These are phyloP conservation scores for Ophiobolus disseminans DNA, from an alignment of 2,329 filamentous ascomycete species.

Conservation along the genomic window DNA sequence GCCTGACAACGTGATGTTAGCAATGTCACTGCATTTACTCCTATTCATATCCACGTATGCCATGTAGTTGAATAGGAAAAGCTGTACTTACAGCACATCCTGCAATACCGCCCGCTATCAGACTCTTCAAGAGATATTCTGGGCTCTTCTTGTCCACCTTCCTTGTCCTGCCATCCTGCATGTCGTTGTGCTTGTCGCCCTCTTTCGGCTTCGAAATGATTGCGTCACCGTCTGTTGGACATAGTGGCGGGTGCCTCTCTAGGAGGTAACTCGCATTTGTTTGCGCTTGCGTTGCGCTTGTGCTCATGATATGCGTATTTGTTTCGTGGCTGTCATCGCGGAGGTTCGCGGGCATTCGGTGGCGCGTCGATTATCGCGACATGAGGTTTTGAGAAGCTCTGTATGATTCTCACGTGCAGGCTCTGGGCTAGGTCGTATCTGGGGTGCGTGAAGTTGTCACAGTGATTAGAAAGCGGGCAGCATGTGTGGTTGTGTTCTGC, in stretches of 20 bases:
- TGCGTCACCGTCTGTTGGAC: slow-evolving; percentile 61
- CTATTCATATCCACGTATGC: too few species aligned
- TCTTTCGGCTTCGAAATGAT: slow-evolving; percentile 51
- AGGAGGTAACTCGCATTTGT: slow-evolving; percentile 14
- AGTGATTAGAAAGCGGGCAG: slow-evolving; percentile 19
- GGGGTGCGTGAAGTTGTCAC: neutral
- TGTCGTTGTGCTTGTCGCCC: slow-evolving; percentile 3
- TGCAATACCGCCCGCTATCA: slow-evolving; percentile 85
- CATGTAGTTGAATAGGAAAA: neutral
- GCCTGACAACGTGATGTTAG: slow-evolving; percentile 66
- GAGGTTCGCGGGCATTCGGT: slow-evolving; percentile 49
- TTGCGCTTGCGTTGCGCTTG: slow-evolving; percentile 33
- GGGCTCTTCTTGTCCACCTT: slow-evolving; percentile 73
- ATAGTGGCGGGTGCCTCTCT: slow-evolving; percentile 52
- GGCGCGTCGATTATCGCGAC: slow-evolving; percentile 27
- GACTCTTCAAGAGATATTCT: slow-evolving; percentile 84
- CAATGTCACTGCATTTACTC: too few species aligned
- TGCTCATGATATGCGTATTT: slow-evolving; percentile 41
- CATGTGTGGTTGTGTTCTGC: slow-evolving; percentile 1
- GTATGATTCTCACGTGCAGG: neutral
- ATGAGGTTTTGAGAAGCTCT: slow-evolving; percentile 18
- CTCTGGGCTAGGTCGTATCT: neutral
- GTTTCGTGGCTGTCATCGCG: slow-evolving; percentile 48
- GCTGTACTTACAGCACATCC: slow-evolving; percentile 78
- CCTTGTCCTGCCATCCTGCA: slow-evolving; percentile 35